A percentile compares a stretch with the other conserved stretches of the same genome.
Conservation (phyloP, 441 rosid genomes). For the Erodium trifolium region DNA sequence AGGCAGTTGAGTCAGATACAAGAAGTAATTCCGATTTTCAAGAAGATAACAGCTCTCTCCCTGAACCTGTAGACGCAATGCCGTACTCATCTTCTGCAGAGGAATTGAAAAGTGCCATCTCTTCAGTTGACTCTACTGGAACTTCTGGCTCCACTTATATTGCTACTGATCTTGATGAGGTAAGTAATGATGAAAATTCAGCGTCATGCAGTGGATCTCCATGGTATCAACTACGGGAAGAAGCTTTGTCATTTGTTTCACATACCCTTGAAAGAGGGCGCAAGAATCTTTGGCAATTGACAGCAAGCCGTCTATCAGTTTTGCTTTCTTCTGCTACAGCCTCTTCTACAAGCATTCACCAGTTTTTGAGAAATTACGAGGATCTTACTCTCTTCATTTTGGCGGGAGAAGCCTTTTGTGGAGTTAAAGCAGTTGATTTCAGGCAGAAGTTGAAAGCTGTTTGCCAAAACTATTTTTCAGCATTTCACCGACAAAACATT, state of each 20-base stretch:
- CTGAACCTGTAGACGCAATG: conserved; percentile 31
- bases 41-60: conserved; percentile 30
- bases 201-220: conserved; percentile 73
- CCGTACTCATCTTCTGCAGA: conserved; percentile 30
- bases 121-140: conserved; percentile 28
- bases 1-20: conserved; percentile 34
- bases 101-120: conserved; percentile 27
- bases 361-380: conserved; percentile 86
- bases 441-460: conserved; percentile 87
- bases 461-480: conserved; percentile 70
- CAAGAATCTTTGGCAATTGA: conserved; percentile 96
- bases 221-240: conserved; percentile 90
- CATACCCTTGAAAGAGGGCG: conserved; percentile 87
- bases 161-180: conserved; percentile 34
- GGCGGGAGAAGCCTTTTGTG: conserved; percentile 98
- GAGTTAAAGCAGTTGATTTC: conserved; percentile 84
- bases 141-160: conserved; percentile 23
- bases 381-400: conserved; percentile 77
- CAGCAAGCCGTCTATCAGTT: conserved; percentile 83
- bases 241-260: conserved; percentile 76
- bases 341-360: conserved; percentile 86
- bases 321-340: conserved; percentile 82
- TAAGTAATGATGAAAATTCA: conserved; percentile 42
- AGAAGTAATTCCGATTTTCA: conserved; percentile 30
- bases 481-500: conserved; percentile 88